phyloP scores from a whole-genome alignment of 176 grass and related monocot species.

The Pontederia crassipes region DNA sequence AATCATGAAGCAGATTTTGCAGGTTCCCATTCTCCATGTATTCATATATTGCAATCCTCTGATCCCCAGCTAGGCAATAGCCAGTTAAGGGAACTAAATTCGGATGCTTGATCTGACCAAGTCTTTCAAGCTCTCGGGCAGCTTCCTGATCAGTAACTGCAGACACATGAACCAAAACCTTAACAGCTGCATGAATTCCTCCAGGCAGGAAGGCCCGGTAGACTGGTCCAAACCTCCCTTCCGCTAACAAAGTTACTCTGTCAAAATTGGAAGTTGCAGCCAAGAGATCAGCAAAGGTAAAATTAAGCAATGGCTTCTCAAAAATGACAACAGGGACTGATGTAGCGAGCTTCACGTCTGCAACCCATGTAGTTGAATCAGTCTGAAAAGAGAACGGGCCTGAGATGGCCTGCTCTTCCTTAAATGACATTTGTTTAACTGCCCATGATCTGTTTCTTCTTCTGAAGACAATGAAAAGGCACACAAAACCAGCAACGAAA shows the following conservation, averaged over 20 bases:
- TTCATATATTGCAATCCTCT: slow-evolving; percentile 89
- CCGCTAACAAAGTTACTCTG: slow-evolving; percentile 71
- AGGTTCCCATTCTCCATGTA: slow-evolving; percentile 98
- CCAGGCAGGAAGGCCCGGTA: slow-evolving; percentile 79
- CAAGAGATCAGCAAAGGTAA: slow-evolving; percentile 79
- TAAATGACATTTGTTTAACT: slow-evolving; percentile 58
- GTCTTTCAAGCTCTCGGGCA: slow-evolving; percentile 63
- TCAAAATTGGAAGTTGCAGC: slow-evolving; percentile 79
- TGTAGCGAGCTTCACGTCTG: slow-evolving; percentile 81
- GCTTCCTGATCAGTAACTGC: slow-evolving; percentile 63
- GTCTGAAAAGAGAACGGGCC: slow-evolving; percentile 78
- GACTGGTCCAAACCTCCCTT: slow-evolving; percentile 85
- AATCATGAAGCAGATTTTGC: slow-evolving; percentile 81
- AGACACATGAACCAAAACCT: slow-evolving; percentile 69
- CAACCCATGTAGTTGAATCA: slow-evolving; percentile 84
- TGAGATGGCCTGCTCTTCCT: slow-evolving; percentile 52
- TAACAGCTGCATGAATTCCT: slow-evolving; percentile 78
- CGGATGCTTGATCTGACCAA: slow-evolving; percentile 77
- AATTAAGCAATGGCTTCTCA: slow-evolving; percentile 81
- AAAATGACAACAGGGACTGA: slow-evolving; percentile 87
- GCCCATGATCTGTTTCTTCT: slow-evolving; percentile 30
- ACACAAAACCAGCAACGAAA: slow-evolving; percentile 37
- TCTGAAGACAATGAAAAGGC: slow-evolving; percentile 33
- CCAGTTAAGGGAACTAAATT: slow-evolving; percentile 86
- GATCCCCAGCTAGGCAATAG: slow-evolving; percentile 77